phyloP scores from a whole-genome alignment of 768 basidiomycete species.

The Pholiota microspora region DNA sequence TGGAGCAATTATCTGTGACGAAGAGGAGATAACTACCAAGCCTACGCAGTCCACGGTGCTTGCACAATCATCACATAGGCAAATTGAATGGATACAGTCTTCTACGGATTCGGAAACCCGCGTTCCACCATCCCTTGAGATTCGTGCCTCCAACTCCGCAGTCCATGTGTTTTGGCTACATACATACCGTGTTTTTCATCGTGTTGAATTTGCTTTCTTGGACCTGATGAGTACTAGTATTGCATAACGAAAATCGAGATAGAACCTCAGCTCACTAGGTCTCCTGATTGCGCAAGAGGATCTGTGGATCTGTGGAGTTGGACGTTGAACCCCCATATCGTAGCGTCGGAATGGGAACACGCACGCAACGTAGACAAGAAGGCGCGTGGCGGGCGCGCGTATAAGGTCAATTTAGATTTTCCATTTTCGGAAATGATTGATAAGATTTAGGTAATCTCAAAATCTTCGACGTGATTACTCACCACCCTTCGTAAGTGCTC shows the following conservation, averaged over 20 bases:
- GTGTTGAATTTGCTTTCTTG: background rate
- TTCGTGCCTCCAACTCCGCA: background rate
- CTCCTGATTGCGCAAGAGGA: background rate
- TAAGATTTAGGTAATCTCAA: conserved; percentile 13
- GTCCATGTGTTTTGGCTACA: background rate
- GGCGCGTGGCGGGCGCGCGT: background rate
- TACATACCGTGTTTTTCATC: background rate
- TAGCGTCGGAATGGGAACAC: too few relatives aligned
- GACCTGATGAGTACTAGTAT: background rate
- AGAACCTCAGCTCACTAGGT: background rate
- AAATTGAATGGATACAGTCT: background rate
- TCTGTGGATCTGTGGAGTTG: background rate
- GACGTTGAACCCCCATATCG: too few relatives aligned
- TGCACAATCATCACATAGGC: background rate
- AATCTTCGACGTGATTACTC: background rate
- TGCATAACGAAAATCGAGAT: background rate
- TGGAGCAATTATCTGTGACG: background rate
- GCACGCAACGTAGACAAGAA: background rate
- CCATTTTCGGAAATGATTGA: conserved; percentile 16
- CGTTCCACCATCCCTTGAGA: background rate
- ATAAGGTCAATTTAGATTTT: background rate
- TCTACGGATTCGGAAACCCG: background rate
- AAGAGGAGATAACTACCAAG: background rate
- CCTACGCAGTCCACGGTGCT: background rate
- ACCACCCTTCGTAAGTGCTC: background rate